phyloP scores from a whole-genome alignment of 2,329 filamentous ascomycete species.

The Cryphonectria radicalis region DNA sequence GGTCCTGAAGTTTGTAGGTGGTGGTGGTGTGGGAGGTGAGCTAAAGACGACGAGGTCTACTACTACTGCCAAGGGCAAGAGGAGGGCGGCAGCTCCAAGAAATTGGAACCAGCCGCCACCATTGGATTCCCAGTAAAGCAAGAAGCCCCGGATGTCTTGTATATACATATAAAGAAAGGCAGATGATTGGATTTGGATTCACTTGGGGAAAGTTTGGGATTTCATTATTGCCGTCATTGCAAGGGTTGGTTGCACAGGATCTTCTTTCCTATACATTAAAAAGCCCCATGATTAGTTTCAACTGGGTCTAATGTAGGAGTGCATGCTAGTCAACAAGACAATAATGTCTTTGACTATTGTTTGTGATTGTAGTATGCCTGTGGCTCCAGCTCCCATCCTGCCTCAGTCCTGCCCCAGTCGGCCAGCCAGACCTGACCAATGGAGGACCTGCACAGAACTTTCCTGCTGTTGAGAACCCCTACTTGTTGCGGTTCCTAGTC shows the following conservation, averaged over 20 bases:
- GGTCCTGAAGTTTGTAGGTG: constrained; percentile 71
- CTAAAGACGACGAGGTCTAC: constrained; percentile 33
- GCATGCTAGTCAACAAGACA: no score
- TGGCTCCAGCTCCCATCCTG: not conserved
- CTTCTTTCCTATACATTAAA: no score
- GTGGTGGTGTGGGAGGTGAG: constrained; percentile 34
- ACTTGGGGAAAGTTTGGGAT: not conserved
- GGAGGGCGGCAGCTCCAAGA: constrained; percentile 16
- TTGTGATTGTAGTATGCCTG: not conserved
- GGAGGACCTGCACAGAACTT: not conserved
- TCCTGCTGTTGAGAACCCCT: constrained; percentile 24
- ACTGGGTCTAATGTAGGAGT: no score
- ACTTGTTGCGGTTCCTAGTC: constrained; percentile 58
- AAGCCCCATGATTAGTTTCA: no score
- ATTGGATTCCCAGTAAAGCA: constrained; percentile 23
- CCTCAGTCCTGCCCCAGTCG: not conserved
- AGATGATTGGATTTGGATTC: not conserved
- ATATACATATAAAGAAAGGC: not conserved
- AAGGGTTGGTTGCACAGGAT: not conserved
- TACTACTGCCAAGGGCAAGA: constrained; percentile 34
- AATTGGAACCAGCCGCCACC: constrained; percentile 28
- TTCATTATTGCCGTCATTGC: not conserved
- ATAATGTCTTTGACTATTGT: not conserved
- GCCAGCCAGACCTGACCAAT: not conserved
- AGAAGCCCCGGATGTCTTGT: not conserved